Conservation (phyloP, 129 eudicot species). For the Chrysanthemum lavandulifolium region DNA sequence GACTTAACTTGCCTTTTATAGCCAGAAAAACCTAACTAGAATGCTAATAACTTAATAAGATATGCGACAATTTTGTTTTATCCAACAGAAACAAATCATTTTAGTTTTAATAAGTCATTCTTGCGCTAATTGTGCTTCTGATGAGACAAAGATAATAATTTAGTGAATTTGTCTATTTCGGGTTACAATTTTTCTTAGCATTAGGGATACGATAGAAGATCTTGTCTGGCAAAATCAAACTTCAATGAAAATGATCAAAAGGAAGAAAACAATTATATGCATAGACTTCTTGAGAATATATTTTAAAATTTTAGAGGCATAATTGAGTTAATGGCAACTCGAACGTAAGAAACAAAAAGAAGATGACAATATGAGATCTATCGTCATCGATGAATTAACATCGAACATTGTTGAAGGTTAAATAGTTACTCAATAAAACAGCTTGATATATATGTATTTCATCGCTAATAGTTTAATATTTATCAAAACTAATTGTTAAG, state of each 20-base stretch:
- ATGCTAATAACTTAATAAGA: neutral
- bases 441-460: too few species aligned
- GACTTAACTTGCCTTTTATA: conserved; percentile 12
- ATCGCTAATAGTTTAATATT: too few species aligned
- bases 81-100: neutral
- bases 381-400: neutral
- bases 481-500: too few species aligned
- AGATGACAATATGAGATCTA: neutral
- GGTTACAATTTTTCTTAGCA: neutral
- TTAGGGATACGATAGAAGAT: neutral
- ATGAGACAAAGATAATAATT: neutral
- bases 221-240: neutral
- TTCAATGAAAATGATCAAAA: neutral
- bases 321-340: neutral
- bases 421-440: too few species aligned
- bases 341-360: neutral
- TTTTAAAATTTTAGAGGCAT: neutral
- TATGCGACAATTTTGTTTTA: neutral
- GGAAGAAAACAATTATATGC: neutral
- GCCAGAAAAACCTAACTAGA: conserved; percentile 7
- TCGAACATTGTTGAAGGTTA: neutral
- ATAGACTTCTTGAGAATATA: neutral
- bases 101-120: neutral
- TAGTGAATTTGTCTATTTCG: neutral
- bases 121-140: neutral